Conservation (phyloP, 1,284 basidiomycete genomes). For the Microbotryomycetes sp. region DNA sequence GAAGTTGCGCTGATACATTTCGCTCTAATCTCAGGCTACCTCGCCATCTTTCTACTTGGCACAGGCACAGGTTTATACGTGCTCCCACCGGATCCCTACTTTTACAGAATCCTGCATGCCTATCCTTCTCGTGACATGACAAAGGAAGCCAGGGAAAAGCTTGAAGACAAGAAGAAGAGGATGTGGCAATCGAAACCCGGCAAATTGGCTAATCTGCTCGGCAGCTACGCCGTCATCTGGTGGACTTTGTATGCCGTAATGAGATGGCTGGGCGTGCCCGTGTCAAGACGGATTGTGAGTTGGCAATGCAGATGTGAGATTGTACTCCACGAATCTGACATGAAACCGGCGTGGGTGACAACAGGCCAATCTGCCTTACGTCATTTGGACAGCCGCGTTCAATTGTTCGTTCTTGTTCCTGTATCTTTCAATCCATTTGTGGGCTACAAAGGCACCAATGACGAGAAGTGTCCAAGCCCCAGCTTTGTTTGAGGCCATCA, state of each 20-base stretch:
- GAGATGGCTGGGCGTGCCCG: constrained; percentile 36
- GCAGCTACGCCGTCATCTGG: constrained; percentile 68
- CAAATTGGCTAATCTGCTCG: constrained; percentile 67
- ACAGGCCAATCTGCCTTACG: constrained; percentile 81
- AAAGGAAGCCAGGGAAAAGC: constrained; percentile 24
- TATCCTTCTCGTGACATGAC: background rate
- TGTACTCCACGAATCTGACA: background rate
- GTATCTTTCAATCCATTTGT: constrained; percentile 67
- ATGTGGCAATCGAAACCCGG: constrained; percentile 39
- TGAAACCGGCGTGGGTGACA: background rate
- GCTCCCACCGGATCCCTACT: constrained; percentile 48
- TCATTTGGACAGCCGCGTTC: constrained; percentile 82
- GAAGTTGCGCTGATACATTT: constrained; percentile 9
- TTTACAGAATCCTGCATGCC: constrained; percentile 10
- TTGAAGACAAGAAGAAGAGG: constrained; percentile 18
- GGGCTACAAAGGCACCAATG: constrained; percentile 6
- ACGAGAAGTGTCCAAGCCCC: constrained; percentile 46
- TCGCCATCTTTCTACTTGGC: constrained; percentile 81
- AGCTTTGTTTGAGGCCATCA: constrained; percentile 67
- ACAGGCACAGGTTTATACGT: constrained; percentile 73
- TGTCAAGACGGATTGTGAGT: constrained; percentile 68
- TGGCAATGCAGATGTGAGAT: background rate
- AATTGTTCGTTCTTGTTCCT: constrained; percentile 78
- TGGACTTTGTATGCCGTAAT: constrained; percentile 58
- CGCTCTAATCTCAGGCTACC: constrained; percentile 60